Conservation (phyloP, 176 grass and related monocot species). For the Thinopyrum elongatum region DNA sequence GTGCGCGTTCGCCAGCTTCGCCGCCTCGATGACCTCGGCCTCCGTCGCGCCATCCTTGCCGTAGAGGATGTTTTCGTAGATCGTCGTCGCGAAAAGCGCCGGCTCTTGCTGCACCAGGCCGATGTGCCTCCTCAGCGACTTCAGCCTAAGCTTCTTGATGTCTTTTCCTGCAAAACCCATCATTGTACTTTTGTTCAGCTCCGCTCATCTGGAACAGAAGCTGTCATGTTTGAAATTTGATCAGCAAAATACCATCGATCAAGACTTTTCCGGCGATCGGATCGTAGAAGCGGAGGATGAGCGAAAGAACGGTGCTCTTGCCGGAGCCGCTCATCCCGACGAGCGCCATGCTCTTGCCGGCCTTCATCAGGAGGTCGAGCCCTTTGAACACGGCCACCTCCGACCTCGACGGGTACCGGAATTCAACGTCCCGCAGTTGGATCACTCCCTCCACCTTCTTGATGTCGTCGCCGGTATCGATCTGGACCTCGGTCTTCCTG, state of each 20-base stretch:
- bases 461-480: slow-evolving; percentile 71
- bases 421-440: slow-evolving; percentile 70
- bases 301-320: slow-evolving; percentile 81
- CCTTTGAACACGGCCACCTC: slow-evolving; percentile 76
- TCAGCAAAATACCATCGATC: slow-evolving; percentile 58
- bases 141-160: slow-evolving; percentile 78
- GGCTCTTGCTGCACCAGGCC: slow-evolving; percentile 95
- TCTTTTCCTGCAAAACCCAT: slow-evolving; percentile 65
- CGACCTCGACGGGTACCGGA: slow-evolving; percentile 77
- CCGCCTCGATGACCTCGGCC: slow-evolving; percentile 68
- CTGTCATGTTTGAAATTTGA: background rate
- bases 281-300: slow-evolving; percentile 93
- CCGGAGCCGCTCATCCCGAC: slow-evolving; percentile 96
- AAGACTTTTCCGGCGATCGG: slow-evolving; percentile 69
- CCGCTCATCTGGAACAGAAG: background rate
- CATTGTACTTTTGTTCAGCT: background rate
- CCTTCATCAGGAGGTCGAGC: slow-evolving; percentile 79
- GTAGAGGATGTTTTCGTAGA: slow-evolving; percentile 90
- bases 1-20: slow-evolving; percentile 93
- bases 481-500: slow-evolving; percentile 69
- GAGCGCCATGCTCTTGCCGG: slow-evolving; percentile 94
- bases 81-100: slow-evolving; percentile 88
- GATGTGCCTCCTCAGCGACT: slow-evolving; percentile 79
- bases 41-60: slow-evolving; percentile 83
- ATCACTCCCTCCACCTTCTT: slow-evolving; percentile 66